These are phyloP conservation scores for Bacidia gigantensis DNA, from an alignment of 495 filamentous ascomycete genomes.

Conservation along the genomic window DNA sequence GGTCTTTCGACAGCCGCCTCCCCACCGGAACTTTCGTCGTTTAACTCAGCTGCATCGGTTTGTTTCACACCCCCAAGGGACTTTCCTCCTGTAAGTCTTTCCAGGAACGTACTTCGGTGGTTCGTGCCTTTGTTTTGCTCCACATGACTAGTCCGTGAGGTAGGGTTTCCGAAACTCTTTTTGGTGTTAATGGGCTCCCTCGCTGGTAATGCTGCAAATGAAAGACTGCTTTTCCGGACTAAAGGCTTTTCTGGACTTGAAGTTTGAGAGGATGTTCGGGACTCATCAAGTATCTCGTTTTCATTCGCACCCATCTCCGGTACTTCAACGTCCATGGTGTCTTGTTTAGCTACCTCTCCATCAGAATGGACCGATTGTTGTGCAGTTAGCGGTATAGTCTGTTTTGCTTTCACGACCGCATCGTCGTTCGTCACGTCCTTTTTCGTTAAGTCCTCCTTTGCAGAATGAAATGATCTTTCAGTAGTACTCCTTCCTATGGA, in stretches of 20 bases:
- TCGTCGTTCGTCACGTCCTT: constrained; percentile 13
- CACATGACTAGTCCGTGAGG: constrained; percentile 66
- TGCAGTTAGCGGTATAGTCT: constrained; percentile 11
- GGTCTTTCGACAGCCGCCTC: constrained; percentile 31
- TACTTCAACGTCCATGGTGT: constrained; percentile 14
- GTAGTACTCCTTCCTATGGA: constrained; percentile 37
- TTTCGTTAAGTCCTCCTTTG: constrained; percentile 41
- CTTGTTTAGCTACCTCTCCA: constrained; percentile 11
- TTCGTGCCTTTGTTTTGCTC: constrained; percentile 43
- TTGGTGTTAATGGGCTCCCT: constrained; percentile 69
- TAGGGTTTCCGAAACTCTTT: constrained; percentile 62
- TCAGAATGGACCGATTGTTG: constrained; percentile 8
- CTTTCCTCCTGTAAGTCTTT: constrained; percentile 49
- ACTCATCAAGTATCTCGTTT: constrained; percentile 35
- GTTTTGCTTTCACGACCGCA: constrained; percentile 14
- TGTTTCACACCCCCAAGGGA: constrained; percentile 31
- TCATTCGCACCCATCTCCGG: constrained; percentile 32
- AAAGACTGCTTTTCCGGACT: constrained; percentile 83
- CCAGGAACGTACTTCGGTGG: constrained; percentile 43
- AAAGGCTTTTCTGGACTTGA: constrained; percentile 48
- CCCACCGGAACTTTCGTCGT: constrained; percentile 33
- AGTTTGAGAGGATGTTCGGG: constrained; percentile 44
- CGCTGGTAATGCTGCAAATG: constrained; percentile 81
- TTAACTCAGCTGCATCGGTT: constrained; percentile 26
- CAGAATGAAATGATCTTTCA: constrained; percentile 52